These are phyloP conservation scores for Curvularia verruculosa DNA, from an alignment of 2,329 filamentous ascomycete species.

Conservation along the genomic window DNA sequence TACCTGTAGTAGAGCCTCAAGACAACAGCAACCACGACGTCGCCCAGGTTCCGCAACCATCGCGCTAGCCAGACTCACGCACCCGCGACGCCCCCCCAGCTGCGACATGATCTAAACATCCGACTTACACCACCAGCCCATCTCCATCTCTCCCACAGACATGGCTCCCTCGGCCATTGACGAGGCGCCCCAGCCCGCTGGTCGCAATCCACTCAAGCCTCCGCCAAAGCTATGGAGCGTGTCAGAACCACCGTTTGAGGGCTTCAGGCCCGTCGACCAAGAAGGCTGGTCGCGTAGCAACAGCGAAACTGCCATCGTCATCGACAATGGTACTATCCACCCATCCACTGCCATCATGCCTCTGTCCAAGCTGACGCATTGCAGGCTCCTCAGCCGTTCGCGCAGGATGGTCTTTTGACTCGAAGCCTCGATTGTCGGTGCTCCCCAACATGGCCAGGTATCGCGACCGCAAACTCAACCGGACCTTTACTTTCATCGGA, in stretches of 20 bases:
- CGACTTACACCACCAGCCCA: slow-evolving; percentile 15
- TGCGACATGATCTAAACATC: slow-evolving; percentile 37
- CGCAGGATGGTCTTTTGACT: slow-evolving; percentile 95
- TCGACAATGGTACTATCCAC: slow-evolving; percentile 81
- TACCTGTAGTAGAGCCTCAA: slow-evolving; percentile 20
- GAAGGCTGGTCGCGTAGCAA: slow-evolving; percentile 75
- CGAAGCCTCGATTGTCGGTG: slow-evolving; percentile 76
- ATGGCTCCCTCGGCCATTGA: slow-evolving; percentile 49
- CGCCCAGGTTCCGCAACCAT: slow-evolving; percentile 21
- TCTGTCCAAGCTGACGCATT: slow-evolving; percentile 20
- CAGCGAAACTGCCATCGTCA: slow-evolving; percentile 78
- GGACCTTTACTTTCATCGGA: slow-evolving; percentile 90
- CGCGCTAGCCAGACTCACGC: slow-evolving; percentile 22
- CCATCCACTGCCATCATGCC: slow-evolving; percentile 3
- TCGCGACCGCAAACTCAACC: slow-evolving; percentile 89
- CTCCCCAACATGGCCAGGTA: slow-evolving; percentile 95
- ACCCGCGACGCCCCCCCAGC: slow-evolving; percentile 19
- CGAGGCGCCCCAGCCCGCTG: slow-evolving; percentile 49
- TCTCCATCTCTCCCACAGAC: slow-evolving; percentile 15
- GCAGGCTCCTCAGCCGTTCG: slow-evolving; percentile 85
- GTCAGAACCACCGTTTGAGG: slow-evolving; percentile 66
- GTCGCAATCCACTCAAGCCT: slow-evolving; percentile 60
- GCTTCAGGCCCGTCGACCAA: slow-evolving; percentile 62
- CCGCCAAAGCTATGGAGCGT: slow-evolving; percentile 60
- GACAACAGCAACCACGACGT: slow-evolving; percentile 21